Evolutionary conservation across 2,329 filamentous ascomycete species (phyloP), one percentile per base, ranked within the genome.

Genomic region (Hypoxylon sp.): DNA sequence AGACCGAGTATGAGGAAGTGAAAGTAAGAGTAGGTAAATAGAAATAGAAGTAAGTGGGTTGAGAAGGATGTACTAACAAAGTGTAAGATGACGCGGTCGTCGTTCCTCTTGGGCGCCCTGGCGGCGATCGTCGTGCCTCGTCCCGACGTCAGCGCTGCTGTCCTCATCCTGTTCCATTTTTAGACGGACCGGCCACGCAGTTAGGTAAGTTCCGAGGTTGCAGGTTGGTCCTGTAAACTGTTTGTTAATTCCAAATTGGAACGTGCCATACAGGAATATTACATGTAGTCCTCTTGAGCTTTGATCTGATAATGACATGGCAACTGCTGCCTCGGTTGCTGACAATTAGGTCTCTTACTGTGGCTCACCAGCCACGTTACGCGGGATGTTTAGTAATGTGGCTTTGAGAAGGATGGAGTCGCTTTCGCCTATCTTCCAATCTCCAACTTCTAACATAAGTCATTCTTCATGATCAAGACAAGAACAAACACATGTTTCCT

Each of bases 31-130:
- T 18, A 22, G 24, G 42, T 22, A 38, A 38, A 12, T 32, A 32
- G 11, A 32, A 33, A 14, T 42, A 45, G 30, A 60, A 8, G n/a
- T n/a, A 56, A 36, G 26, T 4, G 18, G 12, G 36, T n/a, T n/a
- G 9, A 57, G 28, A 64, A n/a, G 16, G 32, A 18, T 51, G 26
- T 33, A 40, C 57, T 86, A 81, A 95, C 92, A 80, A 97, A 94
- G 78, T 97, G 93, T 66, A 96, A 80, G 74, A 96, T 90, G 75
- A 93, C 82, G 72, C 91, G 86, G 73, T 84, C 81, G 74, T 92
- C 86, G 74, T 85, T 86, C 73, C 85, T 79, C 70, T 73, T 81
- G 42, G 71, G 71, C 18, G 67, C 58, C 64, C 62, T 71, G 70
- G 50, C 49, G 52, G 45, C 56, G 64, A 64, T 71, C 38, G 61